Evolutionary conservation across 495 filamentous ascomycete species (phyloP).

Genomic region (Hyaloscypha hepaticicola): DNA sequence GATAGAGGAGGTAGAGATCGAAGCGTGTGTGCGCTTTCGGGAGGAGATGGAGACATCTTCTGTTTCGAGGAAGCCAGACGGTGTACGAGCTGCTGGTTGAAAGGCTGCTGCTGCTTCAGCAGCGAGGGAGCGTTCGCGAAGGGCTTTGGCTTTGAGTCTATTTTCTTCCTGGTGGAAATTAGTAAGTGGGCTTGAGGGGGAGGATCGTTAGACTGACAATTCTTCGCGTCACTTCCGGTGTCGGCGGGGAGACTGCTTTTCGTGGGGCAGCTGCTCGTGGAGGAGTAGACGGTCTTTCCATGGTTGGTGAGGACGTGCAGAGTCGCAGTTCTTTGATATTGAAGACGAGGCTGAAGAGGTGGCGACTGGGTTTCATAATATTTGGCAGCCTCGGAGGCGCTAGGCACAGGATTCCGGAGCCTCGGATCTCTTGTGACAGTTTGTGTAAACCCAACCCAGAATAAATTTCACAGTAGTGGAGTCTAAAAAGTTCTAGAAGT

Average conservation of each 20-base stretch:
- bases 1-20: constrained; percentile 58
- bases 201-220: constrained; percentile 46
- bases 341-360: constrained; percentile 23
- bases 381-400: constrained; percentile 10
- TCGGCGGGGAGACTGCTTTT: constrained; percentile 36
- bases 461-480: no score
- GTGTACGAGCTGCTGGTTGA: constrained; percentile 34
- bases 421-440: not conserved
- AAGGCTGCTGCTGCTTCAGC: constrained; percentile 44
- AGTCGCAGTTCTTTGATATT: not conserved
- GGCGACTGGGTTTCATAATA: constrained; percentile 2
- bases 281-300: constrained; percentile 62
- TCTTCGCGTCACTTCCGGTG: constrained; percentile 70
- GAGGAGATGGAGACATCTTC: constrained; percentile 23
- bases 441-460: no score
- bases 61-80: constrained; percentile 39
- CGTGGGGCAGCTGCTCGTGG: constrained; percentile 37
- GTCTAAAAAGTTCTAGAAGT: not conserved
- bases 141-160: constrained; percentile 87
- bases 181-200: no score
- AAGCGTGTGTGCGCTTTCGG: constrained; percentile 53
- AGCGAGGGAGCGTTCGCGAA: constrained; percentile 66
- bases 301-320: constrained; percentile 13
- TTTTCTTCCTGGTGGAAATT: constrained; percentile 77
- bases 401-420: not conserved